A percentile compares a stretch with the other conserved stretches of the same genome.
Conservation (phyloP, 1,284 basidiomycete genomes). For the Melanopsichium pennsylvanicum region DNA sequence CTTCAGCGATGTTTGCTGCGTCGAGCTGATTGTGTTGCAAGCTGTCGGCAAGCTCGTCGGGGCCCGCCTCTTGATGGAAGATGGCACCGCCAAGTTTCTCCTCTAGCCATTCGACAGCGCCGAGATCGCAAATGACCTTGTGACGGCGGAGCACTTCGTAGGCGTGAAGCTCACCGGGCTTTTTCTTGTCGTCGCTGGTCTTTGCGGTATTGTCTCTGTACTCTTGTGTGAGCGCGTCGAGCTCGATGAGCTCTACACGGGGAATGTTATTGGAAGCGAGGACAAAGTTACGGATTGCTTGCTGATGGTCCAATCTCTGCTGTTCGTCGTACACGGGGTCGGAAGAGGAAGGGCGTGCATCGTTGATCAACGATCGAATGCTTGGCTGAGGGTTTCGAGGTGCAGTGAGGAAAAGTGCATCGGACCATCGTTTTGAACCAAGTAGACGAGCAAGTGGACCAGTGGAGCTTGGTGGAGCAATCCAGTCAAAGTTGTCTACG, state of each 20-base stretch:
- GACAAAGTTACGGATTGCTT: constrained; percentile 53
- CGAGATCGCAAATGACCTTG: constrained; percentile 61
- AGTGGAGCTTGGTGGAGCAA: constrained; percentile 57
- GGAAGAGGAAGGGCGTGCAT: constrained; percentile 46
- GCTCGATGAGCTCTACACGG: constrained; percentile 53
- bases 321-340: constrained; percentile 56
- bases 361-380: constrained; percentile 22
- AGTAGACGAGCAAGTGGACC: constrained; percentile 52
- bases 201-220: constrained; percentile 39
- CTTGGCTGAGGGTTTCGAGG: constrained; percentile 52
- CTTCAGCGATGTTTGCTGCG: constrained; percentile 11
- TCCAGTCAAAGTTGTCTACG: constrained; percentile 71
- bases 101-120: constrained; percentile 65
- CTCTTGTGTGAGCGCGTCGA: constrained; percentile 56
- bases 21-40: constrained; percentile 13
- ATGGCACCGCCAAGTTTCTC: constrained; percentile 63
- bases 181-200: constrained; percentile 57
- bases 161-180: constrained; percentile 63
- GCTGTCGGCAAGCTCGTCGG: constrained; percentile 7
- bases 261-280: constrained; percentile 57
- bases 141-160: constrained; percentile 61
- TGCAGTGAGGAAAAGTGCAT: constrained; percentile 62
- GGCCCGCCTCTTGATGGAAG: constrained; percentile 49
- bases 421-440: constrained; percentile 52
- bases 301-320: constrained; percentile 50